These are phyloP conservation scores for Cercospora janseana DNA, from an alignment of 2,329 filamentous ascomycete genomes.

Conservation along the genomic window DNA sequence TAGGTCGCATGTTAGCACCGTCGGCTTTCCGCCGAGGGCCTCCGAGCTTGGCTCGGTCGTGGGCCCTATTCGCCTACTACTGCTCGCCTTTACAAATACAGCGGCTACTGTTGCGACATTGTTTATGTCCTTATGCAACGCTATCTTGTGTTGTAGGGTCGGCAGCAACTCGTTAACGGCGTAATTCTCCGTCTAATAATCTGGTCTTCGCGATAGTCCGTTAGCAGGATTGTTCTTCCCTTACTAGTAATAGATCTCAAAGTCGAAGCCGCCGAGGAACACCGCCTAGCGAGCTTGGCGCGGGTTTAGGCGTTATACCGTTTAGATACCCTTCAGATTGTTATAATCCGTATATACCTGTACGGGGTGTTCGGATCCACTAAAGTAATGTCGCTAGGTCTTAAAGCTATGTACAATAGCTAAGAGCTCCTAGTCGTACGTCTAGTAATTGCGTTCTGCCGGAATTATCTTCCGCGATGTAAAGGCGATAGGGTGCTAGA, in stretches of 20 bases:
- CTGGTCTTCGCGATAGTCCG: slow-evolving; percentile 7
- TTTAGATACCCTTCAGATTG: background rate
- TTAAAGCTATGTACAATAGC: background rate
- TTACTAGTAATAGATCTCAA: slow-evolving; percentile 12
- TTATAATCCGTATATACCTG: background rate
- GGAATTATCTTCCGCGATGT: background rate
- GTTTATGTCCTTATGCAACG: background rate
- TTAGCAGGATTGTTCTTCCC: slow-evolving; percentile 14
- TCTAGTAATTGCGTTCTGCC: background rate
- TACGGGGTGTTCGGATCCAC: background rate
- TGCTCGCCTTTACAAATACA: background rate
- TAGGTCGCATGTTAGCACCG: background rate
- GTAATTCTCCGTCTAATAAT: slow-evolving; percentile 12
- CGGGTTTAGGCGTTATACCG: background rate
- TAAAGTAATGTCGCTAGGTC: background rate
- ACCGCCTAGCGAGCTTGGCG: background rate
- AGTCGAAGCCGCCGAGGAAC: slow-evolving; percentile 16
- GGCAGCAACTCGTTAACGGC: background rate
- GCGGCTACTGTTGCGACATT: no score
- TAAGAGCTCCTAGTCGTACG: background rate
- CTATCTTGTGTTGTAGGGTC: background rate
- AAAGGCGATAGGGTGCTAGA: background rate
- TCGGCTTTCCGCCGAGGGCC: background rate
- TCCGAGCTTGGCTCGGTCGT: background rate
- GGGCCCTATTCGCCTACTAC: background rate